These are phyloP conservation scores for Passiflora organensis DNA, from an alignment of 345 rosid genomes.

Conservation along the genomic window DNA sequence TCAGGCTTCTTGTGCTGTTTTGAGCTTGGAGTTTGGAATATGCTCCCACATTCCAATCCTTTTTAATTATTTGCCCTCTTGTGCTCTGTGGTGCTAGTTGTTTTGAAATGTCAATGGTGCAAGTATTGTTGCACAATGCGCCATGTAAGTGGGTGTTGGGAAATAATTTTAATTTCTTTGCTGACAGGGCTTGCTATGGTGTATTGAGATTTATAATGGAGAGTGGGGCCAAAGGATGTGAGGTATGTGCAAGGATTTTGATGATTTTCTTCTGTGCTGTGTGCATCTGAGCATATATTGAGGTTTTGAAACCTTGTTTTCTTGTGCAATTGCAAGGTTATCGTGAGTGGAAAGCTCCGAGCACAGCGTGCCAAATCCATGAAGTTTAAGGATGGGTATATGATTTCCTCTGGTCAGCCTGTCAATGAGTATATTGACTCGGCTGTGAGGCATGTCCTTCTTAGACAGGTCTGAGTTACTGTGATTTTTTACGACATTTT, in stretches of 20 bases:
- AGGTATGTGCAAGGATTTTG: constrained; percentile 6
- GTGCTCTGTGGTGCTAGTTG: too few species aligned
- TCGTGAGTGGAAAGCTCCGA: constrained; percentile 33
- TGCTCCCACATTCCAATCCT: constrained; percentile 28
- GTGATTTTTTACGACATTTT: neutral
- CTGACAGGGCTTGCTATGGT: constrained; percentile 79
- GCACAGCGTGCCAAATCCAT: constrained; percentile 32
- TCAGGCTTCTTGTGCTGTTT: constrained; percentile 32
- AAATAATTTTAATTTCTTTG: neutral
- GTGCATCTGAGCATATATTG: neutral
- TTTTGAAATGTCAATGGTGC: too few species aligned
- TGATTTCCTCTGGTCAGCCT: constrained; percentile 93
- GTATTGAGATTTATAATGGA: constrained; percentile 70
- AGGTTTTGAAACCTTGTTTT: neutral
- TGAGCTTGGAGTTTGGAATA: constrained; percentile 42
- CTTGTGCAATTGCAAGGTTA: constrained; percentile 38
- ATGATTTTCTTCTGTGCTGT: neutral
- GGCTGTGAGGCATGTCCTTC: constrained; percentile 80
- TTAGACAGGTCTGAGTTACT: constrained; percentile 67
- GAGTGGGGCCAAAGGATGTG: constrained; percentile 33
- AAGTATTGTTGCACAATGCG: too few species aligned
- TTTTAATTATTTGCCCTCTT: too few species aligned
- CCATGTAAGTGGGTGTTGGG: neutral
- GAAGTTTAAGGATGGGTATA: constrained; percentile 48
- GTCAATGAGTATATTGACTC: constrained; percentile 81